These are phyloP conservation scores for Fusarium equiseti DNA, from an alignment of 2,329 filamentous ascomycete species.

Conservation along the genomic window DNA sequence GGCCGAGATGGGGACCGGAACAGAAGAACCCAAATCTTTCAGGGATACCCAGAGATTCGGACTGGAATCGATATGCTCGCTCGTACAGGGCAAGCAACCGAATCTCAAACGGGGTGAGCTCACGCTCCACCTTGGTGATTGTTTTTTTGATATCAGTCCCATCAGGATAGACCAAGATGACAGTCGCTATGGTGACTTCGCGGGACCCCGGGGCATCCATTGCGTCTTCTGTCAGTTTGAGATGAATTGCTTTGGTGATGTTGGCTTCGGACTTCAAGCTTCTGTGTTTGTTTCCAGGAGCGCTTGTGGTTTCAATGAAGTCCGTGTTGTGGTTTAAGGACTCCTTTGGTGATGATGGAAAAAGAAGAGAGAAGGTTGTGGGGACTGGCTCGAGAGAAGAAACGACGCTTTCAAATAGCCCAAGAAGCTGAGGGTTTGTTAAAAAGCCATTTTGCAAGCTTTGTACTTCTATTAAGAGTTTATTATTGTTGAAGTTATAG, in stretches of 20 bases:
- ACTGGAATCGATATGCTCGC: neutral
- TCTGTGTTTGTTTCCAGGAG: neutral
- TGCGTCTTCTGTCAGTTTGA: neutral
- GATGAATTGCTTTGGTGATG: neutral
- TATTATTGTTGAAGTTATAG: neutral
- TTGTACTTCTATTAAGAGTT: neutral
- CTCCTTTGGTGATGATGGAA: neutral
- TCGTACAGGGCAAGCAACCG: neutral
- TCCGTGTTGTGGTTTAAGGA: neutral
- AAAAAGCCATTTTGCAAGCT: neutral
- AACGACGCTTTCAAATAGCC: neutral
- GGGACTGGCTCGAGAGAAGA: neutral
- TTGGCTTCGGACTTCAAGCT: too few relatives aligned
- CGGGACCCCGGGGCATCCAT: neutral
- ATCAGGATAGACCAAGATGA: neutral
- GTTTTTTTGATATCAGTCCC: neutral
- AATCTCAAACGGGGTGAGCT: neutral
- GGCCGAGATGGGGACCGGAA: neutral
- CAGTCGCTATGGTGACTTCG: neutral
- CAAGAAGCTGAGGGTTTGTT: neutral
- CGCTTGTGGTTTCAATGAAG: neutral
- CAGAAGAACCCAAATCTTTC: constrained; percentile 16
- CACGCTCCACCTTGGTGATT: neutral
- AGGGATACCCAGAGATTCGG: constrained; percentile 9
- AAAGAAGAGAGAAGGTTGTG: neutral